Evolutionary conservation across 805 yeast species (phyloP).

Genomic region (Spencermartinsiella europaea): DNA sequence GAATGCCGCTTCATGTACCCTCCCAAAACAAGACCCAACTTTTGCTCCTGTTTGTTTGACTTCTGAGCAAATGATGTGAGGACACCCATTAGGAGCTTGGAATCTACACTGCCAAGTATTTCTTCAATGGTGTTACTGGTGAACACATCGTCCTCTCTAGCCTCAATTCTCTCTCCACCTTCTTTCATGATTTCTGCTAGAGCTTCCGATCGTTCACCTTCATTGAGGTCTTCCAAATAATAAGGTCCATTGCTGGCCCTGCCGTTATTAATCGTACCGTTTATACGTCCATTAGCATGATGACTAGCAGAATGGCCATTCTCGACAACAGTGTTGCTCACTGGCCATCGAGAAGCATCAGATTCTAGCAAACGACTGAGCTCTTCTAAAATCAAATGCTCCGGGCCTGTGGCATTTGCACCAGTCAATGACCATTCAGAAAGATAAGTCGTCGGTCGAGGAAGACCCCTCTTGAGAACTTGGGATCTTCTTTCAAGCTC

Average conservation of each 20-base stretch:
- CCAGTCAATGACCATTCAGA: constrained; percentile 9
- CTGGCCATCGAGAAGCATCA: constrained; percentile 27
- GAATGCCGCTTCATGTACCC: constrained; percentile 33
- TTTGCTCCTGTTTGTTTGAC: constrained; percentile 31
- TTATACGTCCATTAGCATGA: no score
- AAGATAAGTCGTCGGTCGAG: constrained; percentile 23
- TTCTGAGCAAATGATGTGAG: constrained; percentile 18
- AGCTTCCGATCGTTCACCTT: constrained; percentile 1
- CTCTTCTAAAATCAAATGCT: constrained; percentile 21
- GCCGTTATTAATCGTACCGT: no score
- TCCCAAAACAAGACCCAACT: constrained; percentile 27
- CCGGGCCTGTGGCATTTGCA: background rate
- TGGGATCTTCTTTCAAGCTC: constrained; percentile 40
- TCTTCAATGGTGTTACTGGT: background rate
- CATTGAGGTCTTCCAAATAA: background rate
- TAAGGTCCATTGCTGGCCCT: no score
- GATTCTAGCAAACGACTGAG: constrained; percentile 23
- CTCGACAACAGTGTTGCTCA: no score
- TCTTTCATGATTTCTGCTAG: constrained; percentile 17
- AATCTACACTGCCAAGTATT: background rate
- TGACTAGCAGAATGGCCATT: no score
- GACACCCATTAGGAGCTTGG: background rate
- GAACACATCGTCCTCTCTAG: background rate
- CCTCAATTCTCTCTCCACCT: constrained; percentile 2
- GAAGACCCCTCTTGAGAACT: constrained; percentile 42